Percentiles rank a stretch among this genome's conserved stretches.
Evolutionary conservation across 106 monocot species (phyloP).

Genomic region (Iris macrosiphon): DNA sequence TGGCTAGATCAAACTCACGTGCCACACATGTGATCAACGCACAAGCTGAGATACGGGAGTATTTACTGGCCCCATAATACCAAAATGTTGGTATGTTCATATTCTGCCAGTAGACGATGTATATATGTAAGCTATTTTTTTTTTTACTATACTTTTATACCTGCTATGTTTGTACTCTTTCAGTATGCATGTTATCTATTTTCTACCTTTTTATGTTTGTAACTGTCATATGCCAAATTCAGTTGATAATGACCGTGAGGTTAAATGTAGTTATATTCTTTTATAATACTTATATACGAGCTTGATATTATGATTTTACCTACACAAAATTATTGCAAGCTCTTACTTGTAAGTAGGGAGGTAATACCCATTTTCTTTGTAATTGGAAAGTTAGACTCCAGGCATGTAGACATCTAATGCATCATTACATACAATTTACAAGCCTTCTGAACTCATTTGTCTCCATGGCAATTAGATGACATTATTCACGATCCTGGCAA

Average conservation of each 20-base stretch:
- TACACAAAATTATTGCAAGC: too few relatives aligned
- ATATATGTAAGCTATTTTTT: not conserved
- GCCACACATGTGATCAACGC: constrained; percentile 7
- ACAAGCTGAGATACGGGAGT: not conserved
- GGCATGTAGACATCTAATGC: too few relatives aligned
- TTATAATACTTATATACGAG: too few relatives aligned
- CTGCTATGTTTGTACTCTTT: not conserved
- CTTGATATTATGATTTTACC: too few relatives aligned
- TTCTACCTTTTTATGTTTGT: not conserved
- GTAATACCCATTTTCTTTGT: too few relatives aligned
- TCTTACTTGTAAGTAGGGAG: too few relatives aligned
- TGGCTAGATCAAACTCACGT: constrained; percentile 13
- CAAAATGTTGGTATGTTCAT: constrained; percentile 1
- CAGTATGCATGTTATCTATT: not conserved
- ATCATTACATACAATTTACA: too few relatives aligned
- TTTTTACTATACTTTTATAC: not conserved
- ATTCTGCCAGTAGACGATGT: not conserved
- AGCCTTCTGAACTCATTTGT: too few relatives aligned
- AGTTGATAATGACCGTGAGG: not conserved
- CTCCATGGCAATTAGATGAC: too few relatives aligned
- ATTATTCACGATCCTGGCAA: too few relatives aligned
- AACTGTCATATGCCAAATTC: not conserved
- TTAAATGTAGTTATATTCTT: not conserved
- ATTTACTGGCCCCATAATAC: not conserved
- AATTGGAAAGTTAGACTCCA: too few relatives aligned